Evolutionary conservation across 352 stramenopile species (phyloP), one percentile per base, ranked within the genome.

Genomic region (Phytophthora ohioensis): DNA sequence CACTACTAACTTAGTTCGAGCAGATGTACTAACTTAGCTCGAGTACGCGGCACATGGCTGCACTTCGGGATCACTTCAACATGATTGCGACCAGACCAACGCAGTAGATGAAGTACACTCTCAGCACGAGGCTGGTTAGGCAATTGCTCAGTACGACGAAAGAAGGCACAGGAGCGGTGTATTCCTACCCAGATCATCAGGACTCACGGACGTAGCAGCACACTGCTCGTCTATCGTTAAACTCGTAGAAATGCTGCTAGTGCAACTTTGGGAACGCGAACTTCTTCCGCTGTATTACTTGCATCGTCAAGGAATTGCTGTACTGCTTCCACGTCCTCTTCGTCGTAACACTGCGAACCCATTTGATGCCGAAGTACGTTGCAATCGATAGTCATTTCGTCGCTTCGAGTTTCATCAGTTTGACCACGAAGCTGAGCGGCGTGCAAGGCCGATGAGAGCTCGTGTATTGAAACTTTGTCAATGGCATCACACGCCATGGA

Each of bases 271-370:
- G 67, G 39, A 39, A 74, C 17, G 13, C 9, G 34, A 17, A 38
- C 2, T n/a, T 59, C 59, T 27, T 31, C 27, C 10, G 21, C 21
- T 27, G 21, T 27, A 27, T 27, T 27, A 27, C 21, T 27, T 27
- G 21, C 4, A 38, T 36, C 31, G 30, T 64, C 42, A 6, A 75
- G 27, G 61, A 64, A 57, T 38, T n/a, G 31, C 31, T 57, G 41
- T 1, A 71, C 56, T 4, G 62, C 62, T 6, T 57, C 63, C 12
- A 55, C 27, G 8, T 58, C 55, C 9, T 70, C 49, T 13, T 78
- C 57, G 27, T 62, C 43, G 36, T 81, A 82, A 57, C 75, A 62
- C 52, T 82, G 77, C 11, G 67, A 34, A 9, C 49, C 35, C 15
- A 80, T 61, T 38, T 71, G 64, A n/a, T 68, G 53, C 9, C 55